phyloP scores from a whole-genome alignment of 768 basidiomycete species.

The Tulasnella sp. region DNA sequence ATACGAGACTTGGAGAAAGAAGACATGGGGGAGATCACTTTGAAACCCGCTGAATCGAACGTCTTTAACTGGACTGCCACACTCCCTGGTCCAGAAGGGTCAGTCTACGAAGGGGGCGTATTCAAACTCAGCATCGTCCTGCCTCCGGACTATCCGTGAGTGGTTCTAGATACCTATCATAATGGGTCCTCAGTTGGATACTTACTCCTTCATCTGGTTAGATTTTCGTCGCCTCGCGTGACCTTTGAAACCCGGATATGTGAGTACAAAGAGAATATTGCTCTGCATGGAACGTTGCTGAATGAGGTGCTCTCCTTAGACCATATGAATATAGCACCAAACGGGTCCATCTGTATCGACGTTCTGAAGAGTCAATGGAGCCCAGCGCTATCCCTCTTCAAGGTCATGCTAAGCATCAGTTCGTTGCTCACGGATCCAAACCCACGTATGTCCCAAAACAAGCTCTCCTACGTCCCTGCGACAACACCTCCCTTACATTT shows the following conservation, averaged over 20 bases:
- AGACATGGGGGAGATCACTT: slow-evolving; percentile 67
- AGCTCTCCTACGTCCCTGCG: background rate
- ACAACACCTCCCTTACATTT: background rate
- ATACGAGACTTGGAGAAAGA: slow-evolving; percentile 77
- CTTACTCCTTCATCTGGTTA: slow-evolving; percentile 33
- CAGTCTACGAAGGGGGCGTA: slow-evolving; percentile 70
- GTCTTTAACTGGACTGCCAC: slow-evolving; percentile 72
- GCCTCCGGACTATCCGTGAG: slow-evolving; percentile 67
- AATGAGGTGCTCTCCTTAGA: slow-evolving; percentile 33
- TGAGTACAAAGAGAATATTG: background rate
- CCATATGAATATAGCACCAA: slow-evolving; percentile 62
- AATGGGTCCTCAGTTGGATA: background rate
- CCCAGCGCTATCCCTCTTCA: slow-evolving; percentile 87
- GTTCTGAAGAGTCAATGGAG: slow-evolving; percentile 94
- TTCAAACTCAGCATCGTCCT: slow-evolving; percentile 66
- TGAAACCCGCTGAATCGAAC: slow-evolving; percentile 56
- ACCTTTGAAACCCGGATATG: slow-evolving; percentile 55
- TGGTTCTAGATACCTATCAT: slow-evolving; percentile 34
- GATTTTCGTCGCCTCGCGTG: slow-evolving; percentile 78
- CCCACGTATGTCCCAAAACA: slow-evolving; percentile 56
- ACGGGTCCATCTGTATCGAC: slow-evolving; percentile 68
- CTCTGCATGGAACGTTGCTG: background rate
- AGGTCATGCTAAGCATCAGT: slow-evolving; percentile 89
- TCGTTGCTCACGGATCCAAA: slow-evolving; percentile 93
- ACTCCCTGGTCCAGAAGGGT: slow-evolving; percentile 78